Evolutionary conservation across 2,329 filamentous ascomycete genomes (phyloP), one percentile per base, ranked within the genome.

Genomic region (Sporothrix variecibatus): DNA sequence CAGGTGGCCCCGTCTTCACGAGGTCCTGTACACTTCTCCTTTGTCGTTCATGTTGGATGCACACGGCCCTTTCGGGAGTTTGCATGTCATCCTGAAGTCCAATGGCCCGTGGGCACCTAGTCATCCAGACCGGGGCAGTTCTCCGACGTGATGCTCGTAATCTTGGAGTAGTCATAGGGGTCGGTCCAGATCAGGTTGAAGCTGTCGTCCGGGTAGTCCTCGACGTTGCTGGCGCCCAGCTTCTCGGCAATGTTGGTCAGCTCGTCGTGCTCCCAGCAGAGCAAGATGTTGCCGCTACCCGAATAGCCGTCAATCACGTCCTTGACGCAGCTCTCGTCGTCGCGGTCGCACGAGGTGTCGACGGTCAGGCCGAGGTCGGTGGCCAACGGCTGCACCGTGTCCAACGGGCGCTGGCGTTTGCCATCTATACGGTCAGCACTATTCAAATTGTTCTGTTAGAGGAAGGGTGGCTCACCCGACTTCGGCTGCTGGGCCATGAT

Each of bases 151-250:
- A 82, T 79, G 0, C 80, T 77, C 0, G 83, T 84, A 69, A 90
- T 85, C 20, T 80, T 75, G 1, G 77, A 80, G 78, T 89, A 90
- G 3, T 85, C 83, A 1, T 81, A 81, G 2, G 87, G 86, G 76
- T 87, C 83, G 0, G 85, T 88, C 89, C 88, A 90, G 75, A 90
- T 90, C 20, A 89, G 76, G 77, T 90, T 82, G 71, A 82, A 91
- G 1, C 82, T 79, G 74, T 85, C 83, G 75, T 83, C 81, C 0
- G 87, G 87, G 78, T 90, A 91, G 5, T 80, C 78, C 0, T 85
- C 84, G 0, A 86, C 84, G 76, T 87, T 77, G 8, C 84, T 78
- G 72, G 84, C 86, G 0, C 89, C 89, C 23, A 91, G 79, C 20
- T 82, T 81, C 75, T 86, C 77, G 1, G 84, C 86, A 76, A 91